These are phyloP conservation scores for Ophiocordyceps australis DNA, from an alignment of 2,329 filamentous ascomycete genomes.

Conservation along the genomic window DNA sequence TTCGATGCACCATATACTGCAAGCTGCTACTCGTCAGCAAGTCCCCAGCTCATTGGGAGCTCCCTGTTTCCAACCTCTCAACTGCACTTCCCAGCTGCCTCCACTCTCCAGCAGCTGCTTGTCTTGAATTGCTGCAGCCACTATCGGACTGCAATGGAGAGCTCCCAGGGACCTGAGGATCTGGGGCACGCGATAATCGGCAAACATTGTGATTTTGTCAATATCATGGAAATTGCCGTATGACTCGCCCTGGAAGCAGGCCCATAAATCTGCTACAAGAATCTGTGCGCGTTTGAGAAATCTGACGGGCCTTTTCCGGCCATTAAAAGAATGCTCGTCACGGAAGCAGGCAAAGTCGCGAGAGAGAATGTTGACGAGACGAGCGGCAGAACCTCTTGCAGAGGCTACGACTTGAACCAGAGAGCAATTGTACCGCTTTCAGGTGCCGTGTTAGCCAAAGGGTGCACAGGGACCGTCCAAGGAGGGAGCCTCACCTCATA, in stretches of 20 bases:
- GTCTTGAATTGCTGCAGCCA: constrained; percentile 52
- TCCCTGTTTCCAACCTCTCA: no score
- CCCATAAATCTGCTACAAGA: constrained; percentile 90
- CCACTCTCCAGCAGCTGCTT: constrained; percentile 52
- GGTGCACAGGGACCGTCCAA: neutral
- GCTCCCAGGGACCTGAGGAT: constrained; percentile 73
- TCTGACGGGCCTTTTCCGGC: constrained; percentile 49
- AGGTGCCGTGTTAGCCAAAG: neutral
- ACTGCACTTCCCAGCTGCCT: constrained; percentile 65
- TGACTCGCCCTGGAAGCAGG: constrained; percentile 68
- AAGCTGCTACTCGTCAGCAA: constrained; percentile 40
- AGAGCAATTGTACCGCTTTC: constrained; percentile 58
- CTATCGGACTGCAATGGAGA: constrained; percentile 63
- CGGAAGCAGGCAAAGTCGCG: constrained; percentile 71
- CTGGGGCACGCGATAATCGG: constrained; percentile 92
- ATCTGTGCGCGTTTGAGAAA: constrained; percentile 94
- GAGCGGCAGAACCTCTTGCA: constrained; percentile 63
- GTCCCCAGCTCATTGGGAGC: no score
- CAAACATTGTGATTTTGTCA: constrained; percentile 94
- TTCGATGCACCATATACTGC: constrained; percentile 94
- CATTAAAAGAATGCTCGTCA: constrained; percentile 62
- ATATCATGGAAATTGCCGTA: constrained; percentile 80
- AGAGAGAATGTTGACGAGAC: constrained; percentile 71
- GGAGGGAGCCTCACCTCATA: constrained; percentile 40
- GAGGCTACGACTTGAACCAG: constrained; percentile 56